These are phyloP conservation scores for Globisporangium nodosum DNA, from an alignment of 352 stramenopile species.

Conservation along the genomic window DNA sequence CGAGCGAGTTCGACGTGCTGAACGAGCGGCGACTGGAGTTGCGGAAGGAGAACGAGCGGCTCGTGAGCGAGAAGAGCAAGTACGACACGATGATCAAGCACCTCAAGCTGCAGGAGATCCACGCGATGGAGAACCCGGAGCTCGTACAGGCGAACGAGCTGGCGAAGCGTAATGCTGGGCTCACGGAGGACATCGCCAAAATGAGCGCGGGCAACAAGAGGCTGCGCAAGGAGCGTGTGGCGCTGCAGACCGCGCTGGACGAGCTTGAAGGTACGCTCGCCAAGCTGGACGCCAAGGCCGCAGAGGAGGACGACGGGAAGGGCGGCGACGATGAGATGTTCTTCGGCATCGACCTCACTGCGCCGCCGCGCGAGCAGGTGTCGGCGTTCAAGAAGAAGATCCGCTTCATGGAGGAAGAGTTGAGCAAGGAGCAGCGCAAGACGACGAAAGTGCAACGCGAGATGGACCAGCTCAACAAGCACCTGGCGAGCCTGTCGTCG, in stretches of 20 bases:
- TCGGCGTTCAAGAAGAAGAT: constrained; percentile 60
- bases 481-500: constrained; percentile 44
- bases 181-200: constrained; percentile 81
- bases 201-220: constrained; percentile 83
- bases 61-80: constrained; percentile 67
- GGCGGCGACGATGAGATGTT: constrained; percentile 69
- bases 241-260: constrained; percentile 59
- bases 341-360: constrained; percentile 64
- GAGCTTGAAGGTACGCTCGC: constrained; percentile 62
- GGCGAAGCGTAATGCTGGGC: constrained; percentile 58
- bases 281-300: constrained; percentile 46
- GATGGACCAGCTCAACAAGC: constrained; percentile 81
- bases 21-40: constrained; percentile 53
- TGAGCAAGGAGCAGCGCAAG: constrained; percentile 78
- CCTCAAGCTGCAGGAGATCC: constrained; percentile 67
- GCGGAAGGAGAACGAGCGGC: constrained; percentile 68
- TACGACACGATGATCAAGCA: constrained; percentile 77
- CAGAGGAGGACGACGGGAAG: constrained; percentile 39
- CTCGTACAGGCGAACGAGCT: constrained; percentile 76
- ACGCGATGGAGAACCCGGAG: constrained; percentile 74
- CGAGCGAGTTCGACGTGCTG: constrained; percentile 60
- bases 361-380: constrained; percentile 50
- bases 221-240: constrained; percentile 70
- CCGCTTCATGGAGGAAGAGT: constrained; percentile 69
- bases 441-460: constrained; percentile 69